Percentiles rank a stretch among this genome's conserved stretches.
Evolutionary conservation across 129 eudicot species (phyloP).

Genomic region (Arctium minus): DNA sequence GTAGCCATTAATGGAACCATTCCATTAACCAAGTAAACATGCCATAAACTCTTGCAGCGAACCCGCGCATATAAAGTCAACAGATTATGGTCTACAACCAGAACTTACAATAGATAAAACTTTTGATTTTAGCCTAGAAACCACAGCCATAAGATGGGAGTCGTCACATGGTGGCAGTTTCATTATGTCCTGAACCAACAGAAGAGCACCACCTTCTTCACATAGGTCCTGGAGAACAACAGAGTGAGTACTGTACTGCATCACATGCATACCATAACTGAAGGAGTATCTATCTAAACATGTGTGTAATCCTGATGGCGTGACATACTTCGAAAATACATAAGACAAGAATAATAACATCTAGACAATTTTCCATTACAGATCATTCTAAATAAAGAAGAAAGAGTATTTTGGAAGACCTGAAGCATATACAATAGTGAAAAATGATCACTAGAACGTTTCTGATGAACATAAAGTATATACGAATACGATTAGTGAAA

Average conservation of each 20-base stretch:
- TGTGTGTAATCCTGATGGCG: too few species aligned
- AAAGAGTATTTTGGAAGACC: too few species aligned
- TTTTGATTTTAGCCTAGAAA: slow-evolving; percentile 66
- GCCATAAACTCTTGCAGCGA: not conserved
- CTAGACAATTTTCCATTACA: not conserved
- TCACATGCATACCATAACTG: not conserved
- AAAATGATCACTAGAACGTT: too few species aligned
- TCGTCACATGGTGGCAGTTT: slow-evolving; percentile 28
- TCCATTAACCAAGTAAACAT: slow-evolving; percentile 4
- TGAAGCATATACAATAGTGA: too few species aligned
- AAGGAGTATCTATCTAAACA: not conserved
- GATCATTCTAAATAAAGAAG: too few species aligned
- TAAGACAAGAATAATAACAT: not conserved
- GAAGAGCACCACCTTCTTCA: slow-evolving; percentile 61
- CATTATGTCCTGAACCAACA: slow-evolving; percentile 50
- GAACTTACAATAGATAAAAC: slow-evolving; percentile 68
- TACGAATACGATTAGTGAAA: not conserved
- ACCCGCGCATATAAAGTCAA: not conserved
- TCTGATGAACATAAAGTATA: not conserved
- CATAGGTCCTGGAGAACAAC: slow-evolving; percentile 53
- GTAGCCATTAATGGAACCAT: not conserved
- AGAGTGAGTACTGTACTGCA: slow-evolving; percentile 1
- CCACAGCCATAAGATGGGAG: slow-evolving; percentile 36
- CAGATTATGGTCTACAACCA: not conserved
- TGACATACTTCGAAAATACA: too few species aligned